phyloP scores from a whole-genome alignment of 2,329 filamentous ascomycete genomes.

The Zopfia rhizophila region DNA sequence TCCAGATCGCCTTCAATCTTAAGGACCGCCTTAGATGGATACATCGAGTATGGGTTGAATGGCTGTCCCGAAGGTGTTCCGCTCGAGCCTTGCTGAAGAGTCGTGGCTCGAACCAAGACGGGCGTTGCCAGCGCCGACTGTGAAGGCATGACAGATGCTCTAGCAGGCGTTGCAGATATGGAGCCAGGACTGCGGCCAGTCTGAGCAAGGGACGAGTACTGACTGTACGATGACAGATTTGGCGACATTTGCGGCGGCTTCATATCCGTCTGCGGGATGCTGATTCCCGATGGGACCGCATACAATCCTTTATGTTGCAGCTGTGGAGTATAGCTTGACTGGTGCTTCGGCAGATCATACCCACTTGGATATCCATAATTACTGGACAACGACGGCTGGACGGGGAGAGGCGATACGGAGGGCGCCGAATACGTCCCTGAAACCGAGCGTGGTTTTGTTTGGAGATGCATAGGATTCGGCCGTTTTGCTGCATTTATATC shows the following conservation, averaged over 20 bases:
- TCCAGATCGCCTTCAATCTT: conserved; percentile 88
- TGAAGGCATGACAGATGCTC: conserved; percentile 56
- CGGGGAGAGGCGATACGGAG: conserved; percentile 51
- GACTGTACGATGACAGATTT: conserved; percentile 47
- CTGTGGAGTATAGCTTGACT: conserved; percentile 40
- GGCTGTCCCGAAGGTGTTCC: conserved; percentile 57
- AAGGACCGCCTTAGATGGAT: conserved; percentile 81
- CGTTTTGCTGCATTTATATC: conserved; percentile 48
- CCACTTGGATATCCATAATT: conserved; percentile 49
- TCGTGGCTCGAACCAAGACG: conserved; percentile 74
- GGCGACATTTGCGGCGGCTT: conserved; percentile 50
- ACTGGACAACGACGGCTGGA: conserved; percentile 48
- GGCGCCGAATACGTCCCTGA: conserved; percentile 45
- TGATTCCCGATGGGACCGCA: conserved; percentile 42
- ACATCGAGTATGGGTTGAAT: conserved; percentile 81
- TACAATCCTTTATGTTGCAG: conserved; percentile 49
- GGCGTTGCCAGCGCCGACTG: conserved; percentile 62
- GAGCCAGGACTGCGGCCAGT: conserved; percentile 57
- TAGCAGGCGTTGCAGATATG: conserved; percentile 47
- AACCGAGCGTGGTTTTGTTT: conserved; percentile 43
- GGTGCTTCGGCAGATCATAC: conserved; percentile 50
- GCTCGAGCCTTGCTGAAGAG: conserved; percentile 65
- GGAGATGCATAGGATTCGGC: conserved; percentile 48
- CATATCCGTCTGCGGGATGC: conserved; percentile 39
- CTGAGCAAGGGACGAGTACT: conserved; percentile 58